Evolutionary conservation across 306 rosid species (phyloP).

Genomic region (Begonia peltatifolia): DNA sequence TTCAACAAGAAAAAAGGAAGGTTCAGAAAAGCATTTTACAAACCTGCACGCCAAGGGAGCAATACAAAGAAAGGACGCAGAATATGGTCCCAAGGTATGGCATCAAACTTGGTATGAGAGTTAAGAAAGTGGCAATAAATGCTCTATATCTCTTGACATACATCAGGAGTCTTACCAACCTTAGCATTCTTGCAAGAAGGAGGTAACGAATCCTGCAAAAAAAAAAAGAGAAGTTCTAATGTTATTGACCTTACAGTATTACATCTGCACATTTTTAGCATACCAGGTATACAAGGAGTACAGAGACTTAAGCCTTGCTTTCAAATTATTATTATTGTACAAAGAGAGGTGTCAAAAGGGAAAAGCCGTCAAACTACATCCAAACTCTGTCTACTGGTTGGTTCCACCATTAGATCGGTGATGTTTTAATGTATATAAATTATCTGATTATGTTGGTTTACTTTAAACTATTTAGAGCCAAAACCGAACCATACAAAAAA

Average conservation of each 20-base stretch:
- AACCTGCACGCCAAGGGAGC: constrained; percentile 92
- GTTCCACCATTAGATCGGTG: too few relatives aligned
- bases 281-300: background rate
- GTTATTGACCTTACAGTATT: background rate
- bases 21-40: constrained; percentile 12
- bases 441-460: too few relatives aligned
- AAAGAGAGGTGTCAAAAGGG: too few relatives aligned
- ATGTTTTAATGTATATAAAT: too few relatives aligned
- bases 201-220: constrained; percentile 91
- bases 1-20: background rate
- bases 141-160: constrained; percentile 68
- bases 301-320: too few relatives aligned
- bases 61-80: constrained; percentile 68
- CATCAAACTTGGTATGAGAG: constrained; percentile 96
- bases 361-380: too few relatives aligned
- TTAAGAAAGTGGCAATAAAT: constrained; percentile 79
- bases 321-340: too few relatives aligned
- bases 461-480: too few relatives aligned
- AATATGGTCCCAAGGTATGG: constrained; percentile 91
- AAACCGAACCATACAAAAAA: too few relatives aligned
- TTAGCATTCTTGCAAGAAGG: constrained; percentile 82
- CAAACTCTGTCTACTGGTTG: too few relatives aligned
- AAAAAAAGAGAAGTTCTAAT: background rate
- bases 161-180: constrained; percentile 86
- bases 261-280: background rate